These are phyloP conservation scores for Dendrobium chrysotoxum DNA, from an alignment of 106 monocot genomes.

Conservation along the genomic window DNA sequence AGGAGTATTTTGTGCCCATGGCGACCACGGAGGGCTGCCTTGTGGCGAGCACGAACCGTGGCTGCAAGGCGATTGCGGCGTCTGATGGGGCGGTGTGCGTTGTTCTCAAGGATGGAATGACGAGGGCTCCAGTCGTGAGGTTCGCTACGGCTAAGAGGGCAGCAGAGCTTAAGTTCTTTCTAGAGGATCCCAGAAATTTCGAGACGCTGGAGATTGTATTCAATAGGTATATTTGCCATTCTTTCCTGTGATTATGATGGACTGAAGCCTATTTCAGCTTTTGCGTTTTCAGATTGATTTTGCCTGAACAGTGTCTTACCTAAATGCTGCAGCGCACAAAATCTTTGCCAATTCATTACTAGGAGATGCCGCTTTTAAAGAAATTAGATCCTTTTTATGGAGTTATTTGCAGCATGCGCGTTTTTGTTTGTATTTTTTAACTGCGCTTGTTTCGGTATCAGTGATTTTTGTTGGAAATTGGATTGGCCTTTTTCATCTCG, in stretches of 20 bases:
- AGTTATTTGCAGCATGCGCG: too few species aligned
- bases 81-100: constrained; percentile 72
- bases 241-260: not conserved
- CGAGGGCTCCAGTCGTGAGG: constrained; percentile 73
- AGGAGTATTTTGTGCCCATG: constrained; percentile 63
- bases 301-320: not conserved
- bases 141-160: constrained; percentile 54
- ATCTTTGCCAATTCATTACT: too few species aligned
- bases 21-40: constrained; percentile 93
- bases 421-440: too few species aligned
- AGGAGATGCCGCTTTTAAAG: too few species aligned
- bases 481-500: too few species aligned
- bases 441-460: too few species aligned
- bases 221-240: constrained; percentile 37
- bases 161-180: constrained; percentile 60
- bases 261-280: not conserved
- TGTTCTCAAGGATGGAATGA: constrained; percentile 67
- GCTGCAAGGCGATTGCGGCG: constrained; percentile 70
- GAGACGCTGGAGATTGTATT: constrained; percentile 56
- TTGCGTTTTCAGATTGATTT: not conserved
- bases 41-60: constrained; percentile 81
- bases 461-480: too few species aligned
- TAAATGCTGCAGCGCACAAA: too few species aligned
- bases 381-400: too few species aligned
- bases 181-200: constrained; percentile 60